A percentile compares a stretch with the other conserved stretches of the same genome.
Conservation (phyloP, 192 early-diverging fungal species). For the Umbelopsis isabellina region DNA sequence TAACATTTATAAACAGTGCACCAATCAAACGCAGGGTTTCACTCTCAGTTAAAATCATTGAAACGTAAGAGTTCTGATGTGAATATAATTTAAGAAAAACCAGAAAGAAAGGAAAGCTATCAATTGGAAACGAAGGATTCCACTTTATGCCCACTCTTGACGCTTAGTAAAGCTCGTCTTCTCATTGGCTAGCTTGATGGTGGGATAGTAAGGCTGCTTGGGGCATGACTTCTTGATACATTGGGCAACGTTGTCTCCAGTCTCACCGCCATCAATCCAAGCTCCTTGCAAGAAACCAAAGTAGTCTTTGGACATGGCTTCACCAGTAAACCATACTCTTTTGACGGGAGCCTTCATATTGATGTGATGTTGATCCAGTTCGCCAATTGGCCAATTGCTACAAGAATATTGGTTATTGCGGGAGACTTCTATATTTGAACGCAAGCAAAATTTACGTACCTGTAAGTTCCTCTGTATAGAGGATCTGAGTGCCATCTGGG, state of each 20-base stretch:
- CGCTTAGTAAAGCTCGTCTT: conserved; percentile 9
- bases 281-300: conserved; percentile 45
- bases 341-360: conserved; percentile 44
- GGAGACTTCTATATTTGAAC: neutral
- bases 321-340: conserved; percentile 45
- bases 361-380: conserved; percentile 31
- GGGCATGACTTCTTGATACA: conserved; percentile 34
- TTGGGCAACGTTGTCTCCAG: conserved; percentile 3
- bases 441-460: neutral
- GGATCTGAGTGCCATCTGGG: conserved; percentile 48
- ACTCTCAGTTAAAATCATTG: no score
- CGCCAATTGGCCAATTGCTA: conserved; percentile 47
- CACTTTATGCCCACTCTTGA: conserved; percentile 1
- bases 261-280: conserved; percentile 33
- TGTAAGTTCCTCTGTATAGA: conserved; percentile 37
- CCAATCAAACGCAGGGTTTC: no score
- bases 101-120: no score
- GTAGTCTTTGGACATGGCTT: conserved; percentile 37
- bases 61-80: no score
- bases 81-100: no score
- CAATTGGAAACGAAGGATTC: no score
- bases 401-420: conserved; percentile 2
- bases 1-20: no score
- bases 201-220: conserved; percentile 29
- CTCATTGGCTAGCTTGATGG: conserved; percentile 15